Evolutionary conservation across 2,329 filamentous ascomycete genomes (phyloP), one percentile per base, ranked within the genome.

Genomic region (Talaromyces sp.): DNA sequence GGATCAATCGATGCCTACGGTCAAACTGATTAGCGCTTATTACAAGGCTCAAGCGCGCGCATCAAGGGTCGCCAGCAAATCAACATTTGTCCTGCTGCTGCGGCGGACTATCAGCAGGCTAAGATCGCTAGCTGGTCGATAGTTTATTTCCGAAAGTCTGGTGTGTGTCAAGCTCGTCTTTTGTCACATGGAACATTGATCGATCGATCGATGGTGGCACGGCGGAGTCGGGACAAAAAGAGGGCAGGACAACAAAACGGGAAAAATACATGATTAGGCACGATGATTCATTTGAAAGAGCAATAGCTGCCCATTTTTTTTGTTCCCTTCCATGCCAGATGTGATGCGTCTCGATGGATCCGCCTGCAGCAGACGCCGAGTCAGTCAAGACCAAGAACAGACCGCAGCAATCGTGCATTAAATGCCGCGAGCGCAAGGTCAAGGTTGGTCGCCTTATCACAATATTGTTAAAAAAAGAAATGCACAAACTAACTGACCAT

Each of bases 401-500:
- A 17, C 69, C 69, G 3, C 69, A 70, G 55, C 69, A 71, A 52
- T 71, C 69, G 0, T 71, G 69, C 63, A 63, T 68, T 7, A 66
- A 66, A 58, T 71, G 69, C 55, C 66, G 69, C 27, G 69, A 71
- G 58, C 69, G 69, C 61, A 71, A 71, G 58, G 67, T 71, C 25
- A 71, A 70, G 65, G 69, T 71, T 58, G 19, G 60, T 60, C 17
- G 9, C 11, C 19, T 49, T 10, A 54, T 9, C 33, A 10, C 1
- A 4, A 15, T 15, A 15, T 15, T 15, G 15, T 15, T 5, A 36
- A 36, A 15, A 36, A 2, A 36, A 36, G 15, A 36, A 4, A 36
- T 15, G 5, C 33, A 36, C 5, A 51, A 33, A 13, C 44, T 44
- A n/a, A 47, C 22, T 22, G 13, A 32, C 22, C 22, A 17, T 59